Evolutionary conservation across 257 asterid species (phyloP).

Genomic region (Solanum bulbocastanum): DNA sequence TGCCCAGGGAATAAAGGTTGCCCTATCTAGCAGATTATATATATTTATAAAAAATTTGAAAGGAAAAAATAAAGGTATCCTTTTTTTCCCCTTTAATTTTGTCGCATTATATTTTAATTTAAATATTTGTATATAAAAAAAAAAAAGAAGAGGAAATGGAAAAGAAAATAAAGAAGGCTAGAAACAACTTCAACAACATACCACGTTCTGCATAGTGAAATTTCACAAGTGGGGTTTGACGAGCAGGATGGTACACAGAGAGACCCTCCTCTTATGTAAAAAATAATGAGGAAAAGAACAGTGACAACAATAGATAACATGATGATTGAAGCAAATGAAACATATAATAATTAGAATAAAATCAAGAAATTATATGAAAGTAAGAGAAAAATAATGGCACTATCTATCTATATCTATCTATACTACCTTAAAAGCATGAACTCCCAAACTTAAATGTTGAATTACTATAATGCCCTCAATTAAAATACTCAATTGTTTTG

Average conservation of each 20-base stretch:
- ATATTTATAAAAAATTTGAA: not conserved
- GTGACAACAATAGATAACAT: no score
- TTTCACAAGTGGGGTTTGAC: accelerated
- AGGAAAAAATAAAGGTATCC: not conserved
- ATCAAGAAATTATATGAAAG: not conserved
- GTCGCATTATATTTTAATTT: not conserved
- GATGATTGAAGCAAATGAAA: not conserved
- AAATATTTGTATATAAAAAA: not conserved
- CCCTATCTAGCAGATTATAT: not conserved
- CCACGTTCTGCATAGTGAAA: not conserved
- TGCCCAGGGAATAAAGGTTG: not conserved
- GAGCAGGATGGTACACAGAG: accelerated
- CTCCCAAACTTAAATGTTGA: no score
- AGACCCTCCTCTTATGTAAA: no score
- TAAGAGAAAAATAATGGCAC: not conserved
- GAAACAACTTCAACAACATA: not conserved
- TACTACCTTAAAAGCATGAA: no score
- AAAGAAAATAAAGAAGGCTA: not conserved
- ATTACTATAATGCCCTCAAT: no score
- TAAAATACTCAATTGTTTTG: no score
- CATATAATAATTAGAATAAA: not conserved
- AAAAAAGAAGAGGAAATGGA: not conserved
- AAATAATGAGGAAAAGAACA: not conserved
- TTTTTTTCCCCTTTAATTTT: not conserved
- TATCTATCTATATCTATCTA: no score